Conservation (phyloP, 1,139 yeast species). For the Geotrichum klebahnii region DNA sequence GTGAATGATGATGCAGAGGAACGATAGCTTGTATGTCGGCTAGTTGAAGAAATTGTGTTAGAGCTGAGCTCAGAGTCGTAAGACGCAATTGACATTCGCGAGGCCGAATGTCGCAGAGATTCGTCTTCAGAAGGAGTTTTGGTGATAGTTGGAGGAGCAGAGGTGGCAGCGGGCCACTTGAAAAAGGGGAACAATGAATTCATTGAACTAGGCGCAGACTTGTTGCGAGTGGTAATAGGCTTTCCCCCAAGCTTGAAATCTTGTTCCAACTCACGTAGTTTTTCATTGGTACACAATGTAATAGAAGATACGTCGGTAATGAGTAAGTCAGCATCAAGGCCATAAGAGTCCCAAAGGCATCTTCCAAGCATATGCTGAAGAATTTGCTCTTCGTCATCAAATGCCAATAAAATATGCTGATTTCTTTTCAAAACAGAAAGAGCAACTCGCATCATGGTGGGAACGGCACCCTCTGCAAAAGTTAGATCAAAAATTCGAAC, state of each 20-base stretch:
- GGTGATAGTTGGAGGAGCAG: not conserved
- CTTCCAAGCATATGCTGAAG: slow-evolving; percentile 60
- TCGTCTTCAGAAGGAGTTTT: not conserved
- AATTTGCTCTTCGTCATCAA: slow-evolving; percentile 57
- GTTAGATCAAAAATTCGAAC: slow-evolving; percentile 54
- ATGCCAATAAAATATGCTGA: slow-evolving; percentile 49
- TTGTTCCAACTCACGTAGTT: slow-evolving; percentile 31
- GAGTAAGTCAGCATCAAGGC: slow-evolving; percentile 46
- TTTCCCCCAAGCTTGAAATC: slow-evolving; percentile 25
- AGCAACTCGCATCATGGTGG: slow-evolving; percentile 58
- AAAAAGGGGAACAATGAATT: slow-evolving; percentile 15
- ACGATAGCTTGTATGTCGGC: slow-evolving; percentile 6
- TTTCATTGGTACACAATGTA: slow-evolving; percentile 29
- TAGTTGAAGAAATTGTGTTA: slow-evolving; percentile 4
- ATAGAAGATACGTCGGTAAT: slow-evolving; percentile 46
- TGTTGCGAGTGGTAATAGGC: slow-evolving; percentile 9
- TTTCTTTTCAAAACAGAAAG: slow-evolving; percentile 54
- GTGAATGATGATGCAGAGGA: slow-evolving; percentile 21
- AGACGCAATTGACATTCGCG: slow-evolving; percentile 17
- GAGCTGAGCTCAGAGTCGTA: slow-evolving; percentile 15
- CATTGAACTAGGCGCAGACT: slow-evolving; percentile 7
- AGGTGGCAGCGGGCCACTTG: slow-evolving; percentile 18
- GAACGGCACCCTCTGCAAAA: slow-evolving; percentile 61
- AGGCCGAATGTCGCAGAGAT: not conserved
- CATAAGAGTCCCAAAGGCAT: slow-evolving; percentile 48